Evolutionary conservation across 179 eudicot genomes (phyloP).

Genomic region (Beta corolliflora): DNA sequence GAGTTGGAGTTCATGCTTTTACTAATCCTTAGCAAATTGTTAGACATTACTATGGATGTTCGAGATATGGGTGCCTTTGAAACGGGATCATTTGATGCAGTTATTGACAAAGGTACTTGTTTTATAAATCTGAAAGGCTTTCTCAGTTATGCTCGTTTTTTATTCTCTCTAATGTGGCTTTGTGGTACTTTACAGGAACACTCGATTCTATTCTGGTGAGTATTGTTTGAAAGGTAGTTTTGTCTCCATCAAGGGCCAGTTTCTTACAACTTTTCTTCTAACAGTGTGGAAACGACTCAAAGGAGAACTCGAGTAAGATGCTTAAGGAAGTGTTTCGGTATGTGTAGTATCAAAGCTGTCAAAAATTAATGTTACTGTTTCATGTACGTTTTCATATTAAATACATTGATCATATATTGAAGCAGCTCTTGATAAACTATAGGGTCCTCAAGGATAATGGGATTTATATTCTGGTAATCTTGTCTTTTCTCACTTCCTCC

Average conservation of each 20-base stretch:
- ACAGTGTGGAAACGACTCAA: slow-evolving; percentile 78
- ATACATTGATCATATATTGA: slow-evolving; percentile 59
- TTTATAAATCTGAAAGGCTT: neutral
- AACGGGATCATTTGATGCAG: slow-evolving; percentile 69
- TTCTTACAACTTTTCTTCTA: slow-evolving; percentile 24
- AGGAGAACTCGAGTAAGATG: slow-evolving; percentile 70
- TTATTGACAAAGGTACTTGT: slow-evolving; percentile 78
- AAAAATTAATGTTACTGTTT: neutral
- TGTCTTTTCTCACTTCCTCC: slow-evolving; percentile 19
- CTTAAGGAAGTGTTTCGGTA: slow-evolving; percentile 84
- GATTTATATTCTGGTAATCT: slow-evolving; percentile 77
- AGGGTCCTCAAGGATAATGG: slow-evolving; percentile 96
- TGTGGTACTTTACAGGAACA: slow-evolving; percentile 58
- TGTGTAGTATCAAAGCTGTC: slow-evolving; percentile 13
- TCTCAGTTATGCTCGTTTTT: neutral
- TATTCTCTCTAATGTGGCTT: slow-evolving; percentile 2
- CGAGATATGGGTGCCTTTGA: slow-evolving; percentile 70
- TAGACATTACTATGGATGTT: slow-evolving; percentile 85
- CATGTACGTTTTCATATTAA: slow-evolving; percentile 36
- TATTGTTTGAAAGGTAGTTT: slow-evolving; percentile 17
- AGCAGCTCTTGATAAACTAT: slow-evolving; percentile 87
- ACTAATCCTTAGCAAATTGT: slow-evolving; percentile 29
- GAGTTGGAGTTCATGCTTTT: neutral
- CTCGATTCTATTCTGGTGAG: slow-evolving; percentile 94
- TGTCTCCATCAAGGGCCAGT: slow-evolving; percentile 13